These are phyloP conservation scores for Ophiocordyceps australis DNA, from an alignment of 2,329 filamentous ascomycete species.

Conservation along the genomic window DNA sequence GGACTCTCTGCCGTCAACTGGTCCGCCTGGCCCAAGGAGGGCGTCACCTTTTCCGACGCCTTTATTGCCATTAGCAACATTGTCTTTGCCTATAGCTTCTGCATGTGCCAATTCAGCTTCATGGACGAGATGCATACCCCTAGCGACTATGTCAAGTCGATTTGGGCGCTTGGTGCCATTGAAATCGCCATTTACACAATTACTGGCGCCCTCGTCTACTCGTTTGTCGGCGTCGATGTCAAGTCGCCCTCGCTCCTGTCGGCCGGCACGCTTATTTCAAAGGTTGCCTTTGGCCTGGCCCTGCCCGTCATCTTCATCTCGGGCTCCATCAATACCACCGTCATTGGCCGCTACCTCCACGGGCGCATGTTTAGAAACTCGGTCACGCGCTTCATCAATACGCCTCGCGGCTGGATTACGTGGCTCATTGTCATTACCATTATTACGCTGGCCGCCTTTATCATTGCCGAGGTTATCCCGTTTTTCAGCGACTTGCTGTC, in stretches of 20 bases:
- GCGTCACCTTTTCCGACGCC: slow-evolving; percentile 29
- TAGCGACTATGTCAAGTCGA: slow-evolving; percentile 28
- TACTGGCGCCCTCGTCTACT: slow-evolving; percentile 50
- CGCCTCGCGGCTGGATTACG: slow-evolving; percentile 24
- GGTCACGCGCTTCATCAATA: slow-evolving; percentile 27
- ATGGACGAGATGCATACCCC: slow-evolving; percentile 36
- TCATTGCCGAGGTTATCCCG: slow-evolving; percentile 55
- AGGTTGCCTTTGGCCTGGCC: slow-evolving; percentile 52
- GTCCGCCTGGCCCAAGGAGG: slow-evolving; percentile 25
- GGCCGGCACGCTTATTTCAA: slow-evolving; percentile 37
- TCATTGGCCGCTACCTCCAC: slow-evolving; percentile 26
- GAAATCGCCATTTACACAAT: slow-evolving; percentile 49
- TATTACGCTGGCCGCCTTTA: slow-evolving; percentile 45
- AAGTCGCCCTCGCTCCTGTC: slow-evolving; percentile 50
- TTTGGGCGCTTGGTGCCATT: slow-evolving; percentile 41
- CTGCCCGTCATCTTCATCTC: slow-evolving; percentile 59
- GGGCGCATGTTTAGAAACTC: slow-evolving; percentile 23
- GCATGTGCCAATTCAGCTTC: slow-evolving; percentile 31
- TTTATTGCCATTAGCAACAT: slow-evolving; percentile 51
- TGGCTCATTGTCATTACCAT: slow-evolving; percentile 40
- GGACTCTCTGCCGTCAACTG: slow-evolving; percentile 15
- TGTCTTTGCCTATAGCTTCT: slow-evolving; percentile 47
- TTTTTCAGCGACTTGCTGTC: slow-evolving; percentile 49
- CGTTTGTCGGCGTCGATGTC: slow-evolving; percentile 45
- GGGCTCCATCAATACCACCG: slow-evolving; percentile 46